phyloP scores from a whole-genome alignment of 768 basidiomycete species.

The Basidioascus undulatus region DNA sequence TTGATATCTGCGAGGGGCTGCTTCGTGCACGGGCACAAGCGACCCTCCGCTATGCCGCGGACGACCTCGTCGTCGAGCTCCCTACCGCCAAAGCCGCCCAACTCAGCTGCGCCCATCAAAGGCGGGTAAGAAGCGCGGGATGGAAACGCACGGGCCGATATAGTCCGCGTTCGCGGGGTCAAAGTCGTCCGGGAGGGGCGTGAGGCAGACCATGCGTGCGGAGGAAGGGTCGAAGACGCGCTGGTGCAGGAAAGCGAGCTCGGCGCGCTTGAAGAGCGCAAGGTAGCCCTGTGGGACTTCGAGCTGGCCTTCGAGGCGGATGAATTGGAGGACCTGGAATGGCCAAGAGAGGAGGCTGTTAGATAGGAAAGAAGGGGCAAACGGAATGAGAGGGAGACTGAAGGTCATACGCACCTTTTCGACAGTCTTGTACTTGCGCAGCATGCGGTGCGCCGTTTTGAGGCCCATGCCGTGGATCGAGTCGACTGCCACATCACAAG shows the following conservation, averaged over 20 bases:
- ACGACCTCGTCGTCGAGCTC: constrained; percentile 40
- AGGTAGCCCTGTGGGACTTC: constrained; percentile 52
- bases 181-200: constrained; percentile 29
- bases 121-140: too few species aligned
- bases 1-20: constrained; percentile 54
- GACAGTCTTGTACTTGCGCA: constrained; percentile 63
- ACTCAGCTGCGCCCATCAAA: constrained; percentile 31
- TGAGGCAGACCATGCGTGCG: constrained; percentile 44
- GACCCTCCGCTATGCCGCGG: constrained; percentile 37
- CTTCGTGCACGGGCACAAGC: constrained; percentile 39
- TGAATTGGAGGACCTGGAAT: constrained; percentile 34
- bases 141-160: too few species aligned
- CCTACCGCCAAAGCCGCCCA: constrained; percentile 27
- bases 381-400: neutral
- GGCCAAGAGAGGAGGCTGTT: neutral
- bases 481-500: too few species aligned
- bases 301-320: constrained; percentile 65
- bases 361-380: neutral
- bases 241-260: constrained; percentile 80
- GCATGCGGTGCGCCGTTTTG: constrained; percentile 65
- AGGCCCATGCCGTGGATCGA: constrained; percentile 78
- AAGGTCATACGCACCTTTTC: constrained; percentile 27
- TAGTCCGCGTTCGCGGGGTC: constrained; percentile 37
- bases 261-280: constrained; percentile 50
- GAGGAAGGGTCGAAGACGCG: constrained; percentile 59